Percentiles rank a stretch among this genome's conserved stretches.
These are phyloP conservation scores for Orbilia ellipsospora DNA, from an alignment of 2,329 filamentous ascomycete species.

Conservation along the genomic window DNA sequence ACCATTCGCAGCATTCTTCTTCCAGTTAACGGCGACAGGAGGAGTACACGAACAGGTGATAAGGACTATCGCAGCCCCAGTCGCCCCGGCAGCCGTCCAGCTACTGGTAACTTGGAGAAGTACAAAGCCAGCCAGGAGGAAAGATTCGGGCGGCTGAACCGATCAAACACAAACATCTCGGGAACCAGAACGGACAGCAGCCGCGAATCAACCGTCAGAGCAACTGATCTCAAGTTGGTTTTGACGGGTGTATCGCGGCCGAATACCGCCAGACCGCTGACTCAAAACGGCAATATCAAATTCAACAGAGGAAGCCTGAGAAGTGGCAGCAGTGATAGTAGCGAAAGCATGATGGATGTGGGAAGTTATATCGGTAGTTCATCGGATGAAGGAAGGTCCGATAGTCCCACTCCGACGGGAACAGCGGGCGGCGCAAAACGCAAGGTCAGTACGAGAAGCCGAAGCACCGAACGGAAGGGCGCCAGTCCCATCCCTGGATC, in stretches of 20 bases:
- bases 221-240: slow-evolving; percentile 66
- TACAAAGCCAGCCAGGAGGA: slow-evolving; percentile 46
- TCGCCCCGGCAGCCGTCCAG: slow-evolving; percentile 54
- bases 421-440: slow-evolving; percentile 30
- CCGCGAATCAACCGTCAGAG: slow-evolving; percentile 62
- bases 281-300: slow-evolving; percentile 42
- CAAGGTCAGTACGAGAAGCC: slow-evolving; percentile 38
- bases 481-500: slow-evolving; percentile 38
- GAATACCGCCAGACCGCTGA: slow-evolving; percentile 24
- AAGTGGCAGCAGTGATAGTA: slow-evolving; percentile 48
- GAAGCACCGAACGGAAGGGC: slow-evolving; percentile 46
- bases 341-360: slow-evolving; percentile 53
- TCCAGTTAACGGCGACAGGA: slow-evolving; percentile 67
- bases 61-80: slow-evolving; percentile 56
- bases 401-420: slow-evolving; percentile 22
- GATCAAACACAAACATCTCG: slow-evolving; percentile 51
- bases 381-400: slow-evolving; percentile 42
- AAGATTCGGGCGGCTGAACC: slow-evolving; percentile 46
- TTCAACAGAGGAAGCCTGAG: slow-evolving; percentile 37
- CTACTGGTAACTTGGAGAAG: slow-evolving; percentile 49
- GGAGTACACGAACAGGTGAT: slow-evolving; percentile 54
- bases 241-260: slow-evolving; percentile 60
- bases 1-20: slow-evolving; percentile 68
- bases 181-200: slow-evolving; percentile 62
- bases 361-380: slow-evolving; percentile 50